Conservation (phyloP, 352 stramenopile species). For the Pythium aquatile region DNA sequence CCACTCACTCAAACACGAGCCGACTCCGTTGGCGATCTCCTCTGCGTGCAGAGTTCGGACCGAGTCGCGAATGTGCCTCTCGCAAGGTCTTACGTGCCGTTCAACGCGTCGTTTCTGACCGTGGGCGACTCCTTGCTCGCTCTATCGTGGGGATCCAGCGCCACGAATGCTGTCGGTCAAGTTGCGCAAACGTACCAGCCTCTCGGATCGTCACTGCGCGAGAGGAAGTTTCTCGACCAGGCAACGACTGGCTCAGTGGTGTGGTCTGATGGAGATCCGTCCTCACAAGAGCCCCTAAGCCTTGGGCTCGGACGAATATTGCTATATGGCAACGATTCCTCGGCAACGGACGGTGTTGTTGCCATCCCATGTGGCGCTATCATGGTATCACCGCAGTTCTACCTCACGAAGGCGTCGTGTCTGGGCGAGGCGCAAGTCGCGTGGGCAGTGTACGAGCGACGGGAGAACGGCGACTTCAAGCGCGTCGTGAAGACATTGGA, state of each 20-base stretch:
- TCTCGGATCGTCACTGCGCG: conserved; percentile 11
- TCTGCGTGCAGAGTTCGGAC: conserved; percentile 22
- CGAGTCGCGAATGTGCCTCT: not conserved
- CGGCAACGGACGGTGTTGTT: not conserved
- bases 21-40: not conserved
- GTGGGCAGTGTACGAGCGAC: conserved; percentile 1
- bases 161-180: not conserved
- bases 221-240: conserved; percentile 18
- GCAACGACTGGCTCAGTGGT: conserved; percentile 16
- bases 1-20: not conserved
- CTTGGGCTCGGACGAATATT: conserved; percentile 1
- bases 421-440: not conserved
- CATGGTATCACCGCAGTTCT: conserved; percentile 19
- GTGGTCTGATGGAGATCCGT: conserved; percentile 13
- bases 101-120: conserved; percentile 20
- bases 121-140: conserved; percentile 20
- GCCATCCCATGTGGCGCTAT: conserved; percentile 21
- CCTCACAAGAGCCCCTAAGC: not conserved
- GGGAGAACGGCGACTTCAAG: not conserved
- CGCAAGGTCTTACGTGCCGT: conserved; percentile 1
- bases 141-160: conserved; percentile 6
- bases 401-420: conserved; percentile 31
- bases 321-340: conserved; percentile 13
- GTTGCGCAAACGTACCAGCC: conserved; percentile 22
- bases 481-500: not conserved